These are phyloP conservation scores for Diaporthe helianthi DNA, from an alignment of 2,329 filamentous ascomycete genomes.

Conservation along the genomic window DNA sequence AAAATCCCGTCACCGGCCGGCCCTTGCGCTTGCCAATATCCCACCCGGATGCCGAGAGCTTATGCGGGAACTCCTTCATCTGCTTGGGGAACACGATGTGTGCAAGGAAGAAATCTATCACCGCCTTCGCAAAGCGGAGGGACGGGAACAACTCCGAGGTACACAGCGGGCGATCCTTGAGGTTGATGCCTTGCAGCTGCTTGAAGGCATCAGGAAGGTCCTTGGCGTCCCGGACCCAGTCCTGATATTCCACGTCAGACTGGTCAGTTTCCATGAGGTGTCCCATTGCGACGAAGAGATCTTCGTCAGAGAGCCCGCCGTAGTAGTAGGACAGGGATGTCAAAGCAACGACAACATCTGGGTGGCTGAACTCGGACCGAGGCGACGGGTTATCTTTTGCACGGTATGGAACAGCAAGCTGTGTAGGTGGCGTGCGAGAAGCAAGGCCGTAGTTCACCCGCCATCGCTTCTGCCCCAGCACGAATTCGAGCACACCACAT, in stretches of 20 bases:
- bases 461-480: constrained; percentile 65
- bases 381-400: constrained; percentile 64
- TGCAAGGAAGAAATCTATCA: constrained; percentile 69
- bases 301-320: constrained; percentile 56
- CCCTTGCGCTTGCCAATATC: constrained; percentile 60
- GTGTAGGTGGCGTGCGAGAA: constrained; percentile 48
- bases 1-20: constrained; percentile 69
- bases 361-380: constrained; percentile 68
- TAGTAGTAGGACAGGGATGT: constrained; percentile 66
- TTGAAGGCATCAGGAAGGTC: constrained; percentile 47
- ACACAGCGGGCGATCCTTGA: constrained; percentile 61
- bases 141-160: constrained; percentile 56
- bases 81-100: constrained; percentile 66
- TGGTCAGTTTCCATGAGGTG: constrained; percentile 60
- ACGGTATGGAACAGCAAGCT: constrained; percentile 64
- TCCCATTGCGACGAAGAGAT: constrained; percentile 56
- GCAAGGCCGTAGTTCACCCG: constrained; percentile 70
- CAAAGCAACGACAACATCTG: constrained; percentile 62
- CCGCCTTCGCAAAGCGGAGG: constrained; percentile 53
- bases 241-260: constrained; percentile 56
- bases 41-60: constrained; percentile 72
- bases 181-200: constrained; percentile 60
- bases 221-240: constrained; percentile 51
- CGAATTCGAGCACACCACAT: constrained; percentile 59
- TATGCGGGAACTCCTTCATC: constrained; percentile 67